Evolutionary conservation across 352 stramenopile species (phyloP).

Genomic region (Globisporangium heterothallicum): DNA sequence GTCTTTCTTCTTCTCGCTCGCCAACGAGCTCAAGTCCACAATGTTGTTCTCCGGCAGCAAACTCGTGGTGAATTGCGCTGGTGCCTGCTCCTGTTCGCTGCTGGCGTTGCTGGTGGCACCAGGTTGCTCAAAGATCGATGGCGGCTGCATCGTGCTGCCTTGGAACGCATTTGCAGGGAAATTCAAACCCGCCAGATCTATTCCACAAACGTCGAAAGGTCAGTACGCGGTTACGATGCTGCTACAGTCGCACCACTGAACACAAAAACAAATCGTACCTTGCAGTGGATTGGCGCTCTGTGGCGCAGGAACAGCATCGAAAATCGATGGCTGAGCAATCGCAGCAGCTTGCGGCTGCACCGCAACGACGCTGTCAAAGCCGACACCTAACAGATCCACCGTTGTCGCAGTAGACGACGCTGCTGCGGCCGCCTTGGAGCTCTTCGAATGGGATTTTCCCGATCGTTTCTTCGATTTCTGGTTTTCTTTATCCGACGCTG

Average conservation of each 20-base stretch:
- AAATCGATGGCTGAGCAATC: slow-evolving; percentile 27
- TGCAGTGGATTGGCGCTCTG: slow-evolving; percentile 27
- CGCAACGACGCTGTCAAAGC: slow-evolving; percentile 23
- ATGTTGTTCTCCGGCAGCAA: slow-evolving; percentile 65
- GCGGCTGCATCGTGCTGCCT: background rate
- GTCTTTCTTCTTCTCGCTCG: slow-evolving; percentile 45
- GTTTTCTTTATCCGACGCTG: slow-evolving; percentile 33
- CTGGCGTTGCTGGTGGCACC: background rate
- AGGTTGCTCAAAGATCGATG: slow-evolving; percentile 1
- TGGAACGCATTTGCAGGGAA: slow-evolving; percentile 22
- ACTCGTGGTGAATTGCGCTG: slow-evolving; percentile 32
- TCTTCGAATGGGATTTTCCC: slow-evolving; percentile 13
- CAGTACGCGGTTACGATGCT: background rate
- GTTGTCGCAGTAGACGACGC: slow-evolving; percentile 15
- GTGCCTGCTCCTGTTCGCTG: slow-evolving; percentile 1
- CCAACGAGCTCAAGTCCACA: slow-evolving; percentile 50
- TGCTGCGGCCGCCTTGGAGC: slow-evolving; percentile 7
- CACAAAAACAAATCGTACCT: slow-evolving; percentile 7
- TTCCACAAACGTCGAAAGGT: background rate
- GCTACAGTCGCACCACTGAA: no score
- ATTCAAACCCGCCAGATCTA: slow-evolving; percentile 50
- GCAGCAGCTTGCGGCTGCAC: slow-evolving; percentile 7
- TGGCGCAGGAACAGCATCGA: slow-evolving; percentile 21
- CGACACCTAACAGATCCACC: slow-evolving; percentile 48
- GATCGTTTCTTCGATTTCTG: slow-evolving; percentile 12